These are phyloP conservation scores for Ricinus communis DNA, from an alignment of 345 rosid genomes.

Conservation along the genomic window DNA sequence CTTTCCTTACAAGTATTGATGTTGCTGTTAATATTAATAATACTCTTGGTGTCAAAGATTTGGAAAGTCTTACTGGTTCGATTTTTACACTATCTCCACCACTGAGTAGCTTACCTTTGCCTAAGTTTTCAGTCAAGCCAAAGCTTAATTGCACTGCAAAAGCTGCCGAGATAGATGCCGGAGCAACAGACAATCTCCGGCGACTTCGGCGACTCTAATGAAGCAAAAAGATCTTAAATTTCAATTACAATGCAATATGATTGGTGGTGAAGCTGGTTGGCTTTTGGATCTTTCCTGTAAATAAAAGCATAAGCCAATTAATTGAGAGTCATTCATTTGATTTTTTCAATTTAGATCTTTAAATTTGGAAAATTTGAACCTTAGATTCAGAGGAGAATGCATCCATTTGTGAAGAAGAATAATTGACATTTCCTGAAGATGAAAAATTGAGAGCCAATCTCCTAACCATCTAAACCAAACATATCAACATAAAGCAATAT, in stretches of 20 bases:
- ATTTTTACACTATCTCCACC: constrained; percentile 26
- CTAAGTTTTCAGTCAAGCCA: constrained; percentile 27
- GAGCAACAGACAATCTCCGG: constrained; percentile 63
- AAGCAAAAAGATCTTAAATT: constrained; percentile 13
- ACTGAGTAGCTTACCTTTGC: constrained; percentile 35
- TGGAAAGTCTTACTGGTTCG: constrained; percentile 36
- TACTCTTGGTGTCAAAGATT: constrained; percentile 3
- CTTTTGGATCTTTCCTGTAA: background rate
- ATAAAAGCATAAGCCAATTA: too few relatives aligned
- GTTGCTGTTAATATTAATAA: too few relatives aligned
- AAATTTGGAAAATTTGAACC: too few relatives aligned
- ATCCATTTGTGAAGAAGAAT: too few relatives aligned
- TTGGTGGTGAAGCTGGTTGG: background rate
- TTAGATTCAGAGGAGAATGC: too few relatives aligned
- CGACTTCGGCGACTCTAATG: constrained; percentile 65
- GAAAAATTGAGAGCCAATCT: too few relatives aligned
- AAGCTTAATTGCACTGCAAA: constrained; percentile 28
- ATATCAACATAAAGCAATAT: too few relatives aligned
- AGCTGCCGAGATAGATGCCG: constrained; percentile 45
- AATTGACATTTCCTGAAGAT: too few relatives aligned
- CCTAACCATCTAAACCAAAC: too few relatives aligned
- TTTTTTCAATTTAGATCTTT: too few relatives aligned
- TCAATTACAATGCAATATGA: background rate
- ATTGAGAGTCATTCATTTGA: too few relatives aligned
- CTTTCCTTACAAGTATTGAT: constrained; percentile 15